phyloP scores from a whole-genome alignment of 2,329 filamentous ascomycete species.

The Claviceps monticola region DNA sequence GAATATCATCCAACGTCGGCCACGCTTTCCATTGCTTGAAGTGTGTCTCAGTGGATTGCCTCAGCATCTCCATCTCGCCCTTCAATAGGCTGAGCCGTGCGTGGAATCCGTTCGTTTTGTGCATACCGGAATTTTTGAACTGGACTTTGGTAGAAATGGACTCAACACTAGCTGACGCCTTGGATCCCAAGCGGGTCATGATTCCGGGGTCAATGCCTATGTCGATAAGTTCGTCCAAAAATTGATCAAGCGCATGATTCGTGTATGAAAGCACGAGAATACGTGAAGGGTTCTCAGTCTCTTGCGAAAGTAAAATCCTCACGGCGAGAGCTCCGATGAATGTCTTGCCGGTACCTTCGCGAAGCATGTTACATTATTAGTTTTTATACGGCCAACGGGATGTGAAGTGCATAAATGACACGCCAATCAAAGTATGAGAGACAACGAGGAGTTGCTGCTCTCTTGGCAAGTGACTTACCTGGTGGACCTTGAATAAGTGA shows the following conservation, averaged over 20 bases:
- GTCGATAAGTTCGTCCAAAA: slow-evolving; percentile 48
- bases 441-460: not conserved
- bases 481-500: not conserved
- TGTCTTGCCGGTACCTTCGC: slow-evolving; percentile 49
- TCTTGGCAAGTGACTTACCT: not conserved
- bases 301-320: slow-evolving; percentile 34
- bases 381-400: not conserved
- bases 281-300: slow-evolving; percentile 26
- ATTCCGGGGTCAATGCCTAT: slow-evolving; percentile 34
- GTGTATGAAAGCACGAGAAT: slow-evolving; percentile 56
- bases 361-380: not conserved
- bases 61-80: not conserved
- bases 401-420: not conserved
- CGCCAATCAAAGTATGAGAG: not conserved
- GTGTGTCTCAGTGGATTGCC: not conserved
- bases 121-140: not conserved
- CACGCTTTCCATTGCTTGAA: not conserved
- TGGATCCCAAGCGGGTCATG: slow-evolving; percentile 52
- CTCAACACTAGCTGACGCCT: slow-evolving; percentile 25
- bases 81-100: not conserved
- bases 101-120: not conserved
- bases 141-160: not conserved
- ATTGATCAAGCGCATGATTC: slow-evolving; percentile 53
- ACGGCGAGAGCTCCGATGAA: slow-evolving; percentile 54
- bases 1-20: not conserved